phyloP scores from a whole-genome alignment of 768 basidiomycete genomes.

The Suillus decipiens region DNA sequence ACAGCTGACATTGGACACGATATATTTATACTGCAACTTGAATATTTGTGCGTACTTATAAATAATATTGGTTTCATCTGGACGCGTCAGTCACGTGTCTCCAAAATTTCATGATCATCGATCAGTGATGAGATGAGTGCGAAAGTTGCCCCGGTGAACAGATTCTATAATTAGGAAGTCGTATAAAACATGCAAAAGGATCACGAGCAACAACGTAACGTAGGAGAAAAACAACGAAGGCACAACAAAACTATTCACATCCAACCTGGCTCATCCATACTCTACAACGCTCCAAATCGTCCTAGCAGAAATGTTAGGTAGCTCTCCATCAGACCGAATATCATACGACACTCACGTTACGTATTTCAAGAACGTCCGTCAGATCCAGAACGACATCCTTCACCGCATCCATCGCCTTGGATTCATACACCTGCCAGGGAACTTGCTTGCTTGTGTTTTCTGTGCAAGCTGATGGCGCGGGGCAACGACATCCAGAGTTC shows the following conservation, averaged over 20 bases:
- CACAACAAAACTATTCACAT: slow-evolving; percentile 8
- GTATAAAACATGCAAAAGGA: neutral
- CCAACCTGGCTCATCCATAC: slow-evolving; percentile 23
- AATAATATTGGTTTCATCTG: too few species aligned
- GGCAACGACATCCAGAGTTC: neutral
- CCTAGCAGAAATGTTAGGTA: slow-evolving; percentile 10
- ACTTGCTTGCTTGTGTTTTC: slow-evolving; percentile 8
- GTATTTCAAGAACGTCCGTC: slow-evolving; percentile 26
- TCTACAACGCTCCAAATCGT: slow-evolving; percentile 27
- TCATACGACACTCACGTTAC: slow-evolving; percentile 16
- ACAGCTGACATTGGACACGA: too few species aligned
- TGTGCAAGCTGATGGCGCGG: neutral
- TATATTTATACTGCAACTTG: too few species aligned
- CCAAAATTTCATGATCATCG: neutral
- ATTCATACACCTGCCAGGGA: slow-evolving; percentile 15
- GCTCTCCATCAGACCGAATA: neutral
- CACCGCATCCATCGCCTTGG: slow-evolving; percentile 15
- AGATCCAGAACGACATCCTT: slow-evolving; percentile 26
- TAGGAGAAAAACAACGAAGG: neutral
- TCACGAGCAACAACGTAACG: neutral
- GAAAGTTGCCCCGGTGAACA: neutral
- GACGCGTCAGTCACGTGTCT: neutral
- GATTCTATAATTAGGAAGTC: slow-evolving; percentile 20
- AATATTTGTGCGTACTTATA: too few species aligned
- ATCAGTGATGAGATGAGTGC: neutral